These are phyloP conservation scores for Pythium guiyangense DNA, from an alignment of 352 stramenopile species.

Conservation along the genomic window DNA sequence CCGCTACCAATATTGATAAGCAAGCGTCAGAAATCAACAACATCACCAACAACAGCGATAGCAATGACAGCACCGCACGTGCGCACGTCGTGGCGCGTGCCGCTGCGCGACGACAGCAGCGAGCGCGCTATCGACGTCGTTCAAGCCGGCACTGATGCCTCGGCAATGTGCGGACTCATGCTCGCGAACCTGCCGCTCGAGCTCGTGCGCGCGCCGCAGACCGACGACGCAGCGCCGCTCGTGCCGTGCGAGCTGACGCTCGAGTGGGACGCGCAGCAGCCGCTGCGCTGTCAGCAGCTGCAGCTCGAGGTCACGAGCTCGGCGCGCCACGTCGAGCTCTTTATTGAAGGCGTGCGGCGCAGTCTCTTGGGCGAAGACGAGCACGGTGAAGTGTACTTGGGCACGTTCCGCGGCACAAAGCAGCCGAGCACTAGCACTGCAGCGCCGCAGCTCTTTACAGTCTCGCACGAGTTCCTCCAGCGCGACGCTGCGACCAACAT, in stretches of 20 bases:
- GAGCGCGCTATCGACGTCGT: neutral
- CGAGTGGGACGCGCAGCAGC: conserved; percentile 20
- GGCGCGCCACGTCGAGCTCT: conserved; percentile 67
- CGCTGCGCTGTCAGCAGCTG: conserved; percentile 42
- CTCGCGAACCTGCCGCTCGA: conserved; percentile 18
- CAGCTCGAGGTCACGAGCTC: conserved; percentile 51
- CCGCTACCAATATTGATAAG: no score
- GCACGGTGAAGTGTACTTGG: conserved; percentile 61
- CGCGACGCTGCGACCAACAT: conserved; percentile 37
- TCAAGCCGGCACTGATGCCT: neutral
- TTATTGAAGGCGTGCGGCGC: conserved; percentile 39
- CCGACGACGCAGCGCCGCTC: conserved; percentile 1
- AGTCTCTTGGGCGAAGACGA: conserved; percentile 61
- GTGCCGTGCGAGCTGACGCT: conserved; percentile 40
- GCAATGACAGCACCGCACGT: neutral
- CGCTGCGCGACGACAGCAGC: neutral
- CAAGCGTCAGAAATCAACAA: neutral
- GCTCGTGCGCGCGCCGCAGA: conserved; percentile 11
- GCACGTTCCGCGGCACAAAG: conserved; percentile 50
- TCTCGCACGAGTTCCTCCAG: conserved; percentile 45
- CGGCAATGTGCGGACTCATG: neutral
- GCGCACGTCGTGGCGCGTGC: no score
- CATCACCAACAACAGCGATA: neutral
- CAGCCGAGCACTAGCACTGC: neutral
- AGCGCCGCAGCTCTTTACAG: conserved; percentile 26